phyloP scores from a whole-genome alignment of 345 rosid genomes.

The Eucalyptus pauciflora region DNA sequence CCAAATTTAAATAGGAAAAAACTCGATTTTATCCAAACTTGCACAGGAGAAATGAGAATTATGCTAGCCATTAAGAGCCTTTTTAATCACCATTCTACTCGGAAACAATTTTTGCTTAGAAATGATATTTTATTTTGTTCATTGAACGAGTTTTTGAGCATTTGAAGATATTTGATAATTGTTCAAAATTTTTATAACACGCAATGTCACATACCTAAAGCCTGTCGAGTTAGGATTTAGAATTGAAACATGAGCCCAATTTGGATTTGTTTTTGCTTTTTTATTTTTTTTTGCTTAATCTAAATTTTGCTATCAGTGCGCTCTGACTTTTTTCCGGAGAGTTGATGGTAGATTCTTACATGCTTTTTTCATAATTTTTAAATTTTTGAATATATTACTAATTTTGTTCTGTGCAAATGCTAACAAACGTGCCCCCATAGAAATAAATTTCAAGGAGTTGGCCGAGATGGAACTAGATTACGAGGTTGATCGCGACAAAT shows the following conservation, averaged over 20 bases:
- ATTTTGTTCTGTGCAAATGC: not conserved
- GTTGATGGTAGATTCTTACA: not conserved
- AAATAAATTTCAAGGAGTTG: not conserved
- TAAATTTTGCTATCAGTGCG: not conserved
- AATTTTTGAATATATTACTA: not conserved
- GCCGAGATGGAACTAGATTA: not conserved
- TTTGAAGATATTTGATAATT: fast-evolving
- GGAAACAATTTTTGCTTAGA: fast-evolving
- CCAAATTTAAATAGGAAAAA: not conserved
- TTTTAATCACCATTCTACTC: no score
- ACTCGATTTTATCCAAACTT: not conserved
- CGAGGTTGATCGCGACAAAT: not conserved
- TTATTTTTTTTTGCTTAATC: not conserved
- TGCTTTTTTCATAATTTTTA: not conserved
- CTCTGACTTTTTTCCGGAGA: not conserved
- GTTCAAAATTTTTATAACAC: not conserved
- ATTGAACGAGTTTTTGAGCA: fast-evolving
- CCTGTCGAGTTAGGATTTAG: not conserved
- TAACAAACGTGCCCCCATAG: not conserved
- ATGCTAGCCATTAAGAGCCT: not conserved
- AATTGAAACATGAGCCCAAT: not conserved
- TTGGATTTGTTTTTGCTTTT: not conserved
- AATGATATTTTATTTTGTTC: no score
- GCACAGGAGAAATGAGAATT: not conserved
- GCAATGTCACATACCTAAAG: not conserved